Evolutionary conservation across 306 rosid species (phyloP).

Genomic region (Geum urbanum): DNA sequence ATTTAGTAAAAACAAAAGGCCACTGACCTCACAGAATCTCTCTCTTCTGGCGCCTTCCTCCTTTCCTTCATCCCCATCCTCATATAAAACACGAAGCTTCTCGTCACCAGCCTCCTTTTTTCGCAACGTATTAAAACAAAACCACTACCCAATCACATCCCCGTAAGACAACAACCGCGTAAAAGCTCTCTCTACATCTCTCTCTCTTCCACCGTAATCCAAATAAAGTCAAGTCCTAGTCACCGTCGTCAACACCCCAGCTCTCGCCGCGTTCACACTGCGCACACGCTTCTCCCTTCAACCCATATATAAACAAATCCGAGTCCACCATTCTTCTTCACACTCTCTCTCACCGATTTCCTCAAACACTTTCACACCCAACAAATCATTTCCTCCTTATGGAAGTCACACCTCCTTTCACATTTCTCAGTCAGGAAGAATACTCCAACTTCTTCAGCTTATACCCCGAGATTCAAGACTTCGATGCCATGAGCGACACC

Average conservation of each 20-base stretch:
- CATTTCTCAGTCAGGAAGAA: slow-evolving; percentile 48
- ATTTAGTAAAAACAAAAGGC: background rate
- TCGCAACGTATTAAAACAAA: slow-evolving; percentile 14
- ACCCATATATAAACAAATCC: background rate
- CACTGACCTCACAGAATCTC: background rate
- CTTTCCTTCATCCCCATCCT: background rate
- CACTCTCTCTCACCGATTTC: background rate
- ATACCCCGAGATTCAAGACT: slow-evolving; percentile 42
- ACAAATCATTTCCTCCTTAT: slow-evolving; percentile 13
- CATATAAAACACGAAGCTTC: slow-evolving; percentile 22
- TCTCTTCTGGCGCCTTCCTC: slow-evolving; percentile 1
- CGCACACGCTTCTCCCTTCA: slow-evolving; percentile 41
- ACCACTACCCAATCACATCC: slow-evolving; percentile 5
- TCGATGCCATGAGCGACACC: slow-evolving; percentile 10
- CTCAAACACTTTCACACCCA: slow-evolving; percentile 28
- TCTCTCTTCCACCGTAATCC: background rate
- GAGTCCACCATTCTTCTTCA: background rate
- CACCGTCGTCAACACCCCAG: slow-evolving; percentile 37
- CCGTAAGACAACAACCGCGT: slow-evolving; percentile 36
- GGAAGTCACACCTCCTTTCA: slow-evolving; percentile 44
- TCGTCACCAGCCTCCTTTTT: background rate
- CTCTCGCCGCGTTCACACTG: slow-evolving; percentile 50
- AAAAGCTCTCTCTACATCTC: background rate
- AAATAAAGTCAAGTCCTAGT: slow-evolving; percentile 46
- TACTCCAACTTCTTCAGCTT: slow-evolving; percentile 27